Conservation (phyloP, 2,329 filamentous ascomycete species). For the Monascus ruber region DNA sequence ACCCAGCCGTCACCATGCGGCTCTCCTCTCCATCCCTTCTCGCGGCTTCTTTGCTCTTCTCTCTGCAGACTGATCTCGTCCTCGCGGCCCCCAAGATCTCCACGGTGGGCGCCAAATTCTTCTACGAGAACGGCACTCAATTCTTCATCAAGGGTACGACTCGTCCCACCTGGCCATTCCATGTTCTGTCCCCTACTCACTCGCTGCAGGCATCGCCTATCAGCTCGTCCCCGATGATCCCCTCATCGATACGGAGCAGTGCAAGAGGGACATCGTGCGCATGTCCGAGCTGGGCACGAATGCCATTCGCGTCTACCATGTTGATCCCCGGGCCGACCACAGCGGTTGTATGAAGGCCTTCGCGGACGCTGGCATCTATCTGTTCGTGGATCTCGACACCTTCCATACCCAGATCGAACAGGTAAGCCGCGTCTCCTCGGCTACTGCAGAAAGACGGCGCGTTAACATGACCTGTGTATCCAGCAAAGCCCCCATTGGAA, state of each 20-base stretch:
- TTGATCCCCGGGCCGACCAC: slow-evolving; percentile 61
- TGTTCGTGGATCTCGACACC: slow-evolving; percentile 65
- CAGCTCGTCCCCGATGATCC: slow-evolving; percentile 59
- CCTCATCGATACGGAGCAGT: slow-evolving; percentile 64
- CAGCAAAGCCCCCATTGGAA: slow-evolving; percentile 60
- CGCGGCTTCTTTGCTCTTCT: slow-evolving; percentile 3
- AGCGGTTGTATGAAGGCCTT: slow-evolving; percentile 71
- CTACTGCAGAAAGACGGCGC: background rate
- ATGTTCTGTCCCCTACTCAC: slow-evolving; percentile 2
- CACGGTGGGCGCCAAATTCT: slow-evolving; percentile 72
- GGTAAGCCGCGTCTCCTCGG: slow-evolving; percentile 15
- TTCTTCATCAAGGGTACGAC: slow-evolving; percentile 69
- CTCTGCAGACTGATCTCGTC: slow-evolving; percentile 1
- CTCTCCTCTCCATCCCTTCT: slow-evolving; percentile 6
- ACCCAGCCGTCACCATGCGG: slow-evolving; percentile 6
- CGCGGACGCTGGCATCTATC: slow-evolving; percentile 68
- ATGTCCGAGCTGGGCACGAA: slow-evolving; percentile 77
- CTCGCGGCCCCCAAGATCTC: slow-evolving; percentile 44
- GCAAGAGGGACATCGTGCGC: slow-evolving; percentile 58
- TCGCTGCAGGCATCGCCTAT: slow-evolving; percentile 59
- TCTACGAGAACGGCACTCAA: slow-evolving; percentile 66
- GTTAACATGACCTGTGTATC: slow-evolving; percentile 3
- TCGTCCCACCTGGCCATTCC: no score
- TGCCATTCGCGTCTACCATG: slow-evolving; percentile 78
- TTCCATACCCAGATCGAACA: slow-evolving; percentile 35